Evolutionary conservation across 805 yeast genomes (phyloP), one percentile per base, ranked within the genome.

Genomic region (Cephaloascus fragrans): DNA sequence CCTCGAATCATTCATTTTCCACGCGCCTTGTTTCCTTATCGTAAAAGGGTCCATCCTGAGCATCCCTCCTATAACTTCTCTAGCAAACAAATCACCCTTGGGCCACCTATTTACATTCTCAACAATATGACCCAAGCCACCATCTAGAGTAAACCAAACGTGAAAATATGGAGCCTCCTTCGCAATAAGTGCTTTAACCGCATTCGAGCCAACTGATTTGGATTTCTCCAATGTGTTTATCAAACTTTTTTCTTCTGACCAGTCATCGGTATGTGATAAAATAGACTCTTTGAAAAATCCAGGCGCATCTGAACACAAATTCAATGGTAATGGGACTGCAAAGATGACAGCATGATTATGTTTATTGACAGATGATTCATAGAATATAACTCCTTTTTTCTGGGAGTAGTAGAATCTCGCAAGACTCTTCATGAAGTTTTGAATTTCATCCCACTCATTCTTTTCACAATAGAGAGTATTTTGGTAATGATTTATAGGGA

Each of bases 71-170:
- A 72, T 51, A 4, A 71, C 61, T 32, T 62, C 57, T 29, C 76
- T 49, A 4, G 68, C 73, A 48, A 72, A 69, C 35, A 58, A 40
- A 41, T 71, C 77, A 9, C 64, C 69, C 35, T 47, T 50, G 0
- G 77, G 77, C 77, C 77, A 73, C 3, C 37, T 23, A 1, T 44
- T 33, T 0, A 45, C 41, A 40, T 65, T 57, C 42, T 73, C 77
- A 5, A 72, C 59, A 5, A 73, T 68, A 47, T 71, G 77, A 2
- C 74, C 78, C 32, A 67, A 37, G 0, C 78, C 77, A 17, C 75
- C 76, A 36, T 65, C 59, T 4, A 64, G 35, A 16, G 54, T 53
- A 37, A 68, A 51, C 78, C 78, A 73, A 5, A 67, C 71, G 46
- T 72, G 77, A 47, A 67, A 71, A 45, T 60, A 73, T 1, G 74